These are phyloP conservation scores for Colletotrichum chrysophilum DNA, from an alignment of 2,329 filamentous ascomycete genomes.

Conservation along the genomic window DNA sequence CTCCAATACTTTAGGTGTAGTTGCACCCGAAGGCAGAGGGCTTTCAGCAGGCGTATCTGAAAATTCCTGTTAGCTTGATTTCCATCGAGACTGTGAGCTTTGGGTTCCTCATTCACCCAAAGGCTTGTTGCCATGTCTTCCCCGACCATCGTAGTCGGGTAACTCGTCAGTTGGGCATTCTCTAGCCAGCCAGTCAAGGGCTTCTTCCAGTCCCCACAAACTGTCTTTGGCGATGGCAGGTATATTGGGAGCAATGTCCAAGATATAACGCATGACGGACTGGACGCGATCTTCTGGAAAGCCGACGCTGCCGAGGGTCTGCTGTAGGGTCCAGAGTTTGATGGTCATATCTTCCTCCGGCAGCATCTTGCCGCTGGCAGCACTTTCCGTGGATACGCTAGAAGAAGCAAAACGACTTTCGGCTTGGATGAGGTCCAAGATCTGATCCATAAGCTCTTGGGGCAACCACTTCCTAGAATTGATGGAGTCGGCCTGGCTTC, in stretches of 20 bases:
- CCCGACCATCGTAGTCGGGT: conserved; percentile 69
- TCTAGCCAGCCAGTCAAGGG: conserved; percentile 88
- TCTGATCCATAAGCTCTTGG: conserved; percentile 76
- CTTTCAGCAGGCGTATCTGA: conserved; percentile 56
- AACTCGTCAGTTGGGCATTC: conserved; percentile 73
- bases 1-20: conserved; percentile 50
- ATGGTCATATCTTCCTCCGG: conserved; percentile 81
- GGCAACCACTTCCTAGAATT: conserved; percentile 81
- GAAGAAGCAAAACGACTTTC: conserved; percentile 66
- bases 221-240: conserved; percentile 63
- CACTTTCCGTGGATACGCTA: conserved; percentile 48
- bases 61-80: background rate
- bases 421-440: conserved; percentile 74
- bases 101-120: conserved; percentile 30
- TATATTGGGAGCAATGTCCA: conserved; percentile 71
- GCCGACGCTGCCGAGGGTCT: conserved; percentile 71
- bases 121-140: conserved; percentile 40
- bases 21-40: conserved; percentile 54
- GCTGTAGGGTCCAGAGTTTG: conserved; percentile 84
- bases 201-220: conserved; percentile 87
- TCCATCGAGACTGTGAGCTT: background rate
- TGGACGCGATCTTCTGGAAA: conserved; percentile 70
- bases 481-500: conserved; percentile 76
- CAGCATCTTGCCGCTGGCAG: conserved; percentile 53
- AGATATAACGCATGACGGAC: conserved; percentile 67